phyloP scores from a whole-genome alignment of 345 rosid species.

The Lumnitzera littorea region DNA sequence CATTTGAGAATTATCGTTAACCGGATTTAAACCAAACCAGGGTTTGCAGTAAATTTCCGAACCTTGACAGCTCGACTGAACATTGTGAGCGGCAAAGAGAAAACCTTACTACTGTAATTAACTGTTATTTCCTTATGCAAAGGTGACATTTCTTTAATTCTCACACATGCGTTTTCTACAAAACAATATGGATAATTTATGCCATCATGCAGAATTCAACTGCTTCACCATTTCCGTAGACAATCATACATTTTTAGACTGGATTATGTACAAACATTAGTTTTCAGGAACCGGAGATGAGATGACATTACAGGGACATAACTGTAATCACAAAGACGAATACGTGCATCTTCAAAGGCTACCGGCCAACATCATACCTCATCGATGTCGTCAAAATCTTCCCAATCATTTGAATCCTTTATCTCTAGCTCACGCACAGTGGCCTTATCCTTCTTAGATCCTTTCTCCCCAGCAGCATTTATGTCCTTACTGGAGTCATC shows the following conservation, averaged over 20 bases:
- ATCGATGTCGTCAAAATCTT: conserved; percentile 56
- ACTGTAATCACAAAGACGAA: conserved; percentile 10
- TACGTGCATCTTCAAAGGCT: conserved; percentile 6
- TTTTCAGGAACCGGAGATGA: conserved; percentile 19
- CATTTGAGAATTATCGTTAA: too few species aligned
- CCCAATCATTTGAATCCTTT: conserved; percentile 69
- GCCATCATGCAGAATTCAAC: too few species aligned
- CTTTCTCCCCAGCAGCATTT: conserved; percentile 20
- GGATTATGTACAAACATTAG: conserved; percentile 40
- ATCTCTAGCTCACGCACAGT: conserved; percentile 32
- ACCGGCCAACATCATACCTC: conserved; percentile 22
- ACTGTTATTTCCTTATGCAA: too few species aligned
- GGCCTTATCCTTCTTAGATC: conserved; percentile 26
- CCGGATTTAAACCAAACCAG: too few species aligned
- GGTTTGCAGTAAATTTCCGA: too few species aligned
- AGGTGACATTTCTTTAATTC: too few species aligned
- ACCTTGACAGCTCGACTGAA: too few species aligned
- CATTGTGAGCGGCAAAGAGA: too few species aligned
- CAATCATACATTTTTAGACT: conserved; percentile 1
- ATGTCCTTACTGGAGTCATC: conserved; percentile 37
- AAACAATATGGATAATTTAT: too few species aligned
- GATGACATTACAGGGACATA: conserved; percentile 23
- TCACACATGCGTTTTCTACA: too few species aligned
- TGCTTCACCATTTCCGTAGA: not conserved
- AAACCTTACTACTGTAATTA: too few species aligned